Evolutionary conservation across 73 alveolate genomes (phyloP).

Genomic region (Paraurostyla sp.): DNA sequence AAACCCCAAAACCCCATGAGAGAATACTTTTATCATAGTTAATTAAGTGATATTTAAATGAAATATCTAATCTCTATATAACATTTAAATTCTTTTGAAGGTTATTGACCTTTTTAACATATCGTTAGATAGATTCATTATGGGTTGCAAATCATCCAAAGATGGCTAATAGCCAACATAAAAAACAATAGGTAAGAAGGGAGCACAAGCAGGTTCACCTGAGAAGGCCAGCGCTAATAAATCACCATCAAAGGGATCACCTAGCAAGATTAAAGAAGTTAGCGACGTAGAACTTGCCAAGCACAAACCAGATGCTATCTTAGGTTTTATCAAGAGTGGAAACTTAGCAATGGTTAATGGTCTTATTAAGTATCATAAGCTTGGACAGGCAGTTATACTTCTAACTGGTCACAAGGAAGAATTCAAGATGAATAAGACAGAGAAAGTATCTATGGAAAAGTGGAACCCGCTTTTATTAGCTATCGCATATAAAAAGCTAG

Average conservation of each 20-base stretch:
- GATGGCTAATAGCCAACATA: constrained; percentile 19
- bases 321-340: constrained; percentile 42
- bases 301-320: constrained; percentile 3
- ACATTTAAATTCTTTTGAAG: neutral
- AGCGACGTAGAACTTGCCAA: neutral
- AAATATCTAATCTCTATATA: neutral
- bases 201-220: neutral
- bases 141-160: constrained; percentile 51
- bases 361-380: neutral
- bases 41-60: neutral
- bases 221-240: neutral
- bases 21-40: neutral
- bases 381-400: constrained; percentile 27
- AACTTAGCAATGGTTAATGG: constrained; percentile 48
- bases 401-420: neutral
- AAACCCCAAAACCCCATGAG: constrained; percentile 19
- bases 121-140: constrained; percentile 5
- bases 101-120: neutral
- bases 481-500: constrained; percentile 26
- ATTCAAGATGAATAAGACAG: neutral
- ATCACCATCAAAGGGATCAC: neutral
- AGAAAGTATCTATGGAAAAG: constrained; percentile 3
- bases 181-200: neutral
- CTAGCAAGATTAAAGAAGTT: neutral
- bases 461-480: constrained; percentile 58